phyloP scores from a whole-genome alignment of 2,329 filamentous ascomycete genomes.

The Neonectria magnoliae region DNA sequence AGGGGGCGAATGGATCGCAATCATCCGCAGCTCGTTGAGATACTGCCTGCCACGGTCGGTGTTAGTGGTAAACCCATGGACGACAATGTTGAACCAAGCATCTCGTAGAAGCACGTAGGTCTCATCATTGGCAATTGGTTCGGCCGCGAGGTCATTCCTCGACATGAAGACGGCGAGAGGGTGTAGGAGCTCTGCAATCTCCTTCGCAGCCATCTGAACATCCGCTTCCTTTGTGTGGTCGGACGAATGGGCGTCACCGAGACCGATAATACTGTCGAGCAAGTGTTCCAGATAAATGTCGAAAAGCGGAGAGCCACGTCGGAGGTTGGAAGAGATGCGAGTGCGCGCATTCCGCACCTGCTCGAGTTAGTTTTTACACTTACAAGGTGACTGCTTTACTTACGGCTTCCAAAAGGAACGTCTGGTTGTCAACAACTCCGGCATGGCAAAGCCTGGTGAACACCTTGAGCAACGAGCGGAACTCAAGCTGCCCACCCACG shows the following conservation, averaged over 20 bases:
- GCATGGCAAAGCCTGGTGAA: constrained; percentile 80
- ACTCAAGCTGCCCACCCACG: constrained; percentile 81
- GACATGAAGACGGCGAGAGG: constrained; percentile 89
- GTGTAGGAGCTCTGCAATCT: constrained; percentile 87
- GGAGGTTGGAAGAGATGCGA: constrained; percentile 77
- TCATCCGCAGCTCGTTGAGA: constrained; percentile 78
- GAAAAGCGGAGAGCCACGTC: constrained; percentile 77
- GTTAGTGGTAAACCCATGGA: constrained; percentile 85
- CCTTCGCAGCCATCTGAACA: constrained; percentile 81
- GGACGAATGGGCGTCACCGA: constrained; percentile 83
- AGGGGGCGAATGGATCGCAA: constrained; percentile 88
- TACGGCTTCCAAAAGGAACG: constrained; percentile 76
- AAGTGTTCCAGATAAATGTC: constrained; percentile 86
- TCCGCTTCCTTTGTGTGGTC: constrained; percentile 80
- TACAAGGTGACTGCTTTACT: constrained; percentile 43
- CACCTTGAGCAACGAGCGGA: constrained; percentile 85
- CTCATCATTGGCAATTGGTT: constrained; percentile 69
- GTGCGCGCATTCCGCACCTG: constrained; percentile 81
- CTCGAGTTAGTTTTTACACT: constrained; percentile 29
- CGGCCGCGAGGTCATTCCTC: constrained; percentile 64
- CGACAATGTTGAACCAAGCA: constrained; percentile 97
- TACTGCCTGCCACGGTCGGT: constrained; percentile 80
- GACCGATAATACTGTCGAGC: constrained; percentile 87
- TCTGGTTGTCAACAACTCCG: constrained; percentile 75
- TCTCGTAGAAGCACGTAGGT: constrained; percentile 81